A percentile compares a stretch with the other conserved stretches of the same genome.
phyloP scores from a whole-genome alignment of 1,139 yeast species.

The Meyerozyma sp. region DNA sequence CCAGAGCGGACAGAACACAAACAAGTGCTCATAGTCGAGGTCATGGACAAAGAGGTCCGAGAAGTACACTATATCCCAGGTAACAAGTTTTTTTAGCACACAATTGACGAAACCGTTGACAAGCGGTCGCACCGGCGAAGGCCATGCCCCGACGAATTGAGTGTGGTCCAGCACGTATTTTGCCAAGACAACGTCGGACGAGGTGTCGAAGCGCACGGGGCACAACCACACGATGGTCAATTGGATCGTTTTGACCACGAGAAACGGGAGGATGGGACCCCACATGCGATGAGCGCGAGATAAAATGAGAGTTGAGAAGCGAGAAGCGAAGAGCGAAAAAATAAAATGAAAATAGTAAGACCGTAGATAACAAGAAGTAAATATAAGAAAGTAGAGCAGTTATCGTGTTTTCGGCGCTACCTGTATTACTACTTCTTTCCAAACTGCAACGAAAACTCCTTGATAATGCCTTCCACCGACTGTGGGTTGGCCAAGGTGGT shows the following conservation, averaged over 20 bases:
- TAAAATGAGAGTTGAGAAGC: not conserved
- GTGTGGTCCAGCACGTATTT: slow-evolving; percentile 4
- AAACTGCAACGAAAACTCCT: slow-evolving; percentile 43
- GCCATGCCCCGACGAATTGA: slow-evolving; percentile 1
- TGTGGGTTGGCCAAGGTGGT: slow-evolving; percentile 87
- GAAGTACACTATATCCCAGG: slow-evolving; percentile 89
- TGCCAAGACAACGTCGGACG: slow-evolving; percentile 25
- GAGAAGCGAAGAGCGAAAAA: not conserved
- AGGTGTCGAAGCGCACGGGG: slow-evolving; percentile 47
- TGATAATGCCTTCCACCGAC: slow-evolving; percentile 73
- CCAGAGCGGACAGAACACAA: slow-evolving; percentile 85
- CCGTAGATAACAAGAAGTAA: not conserved
- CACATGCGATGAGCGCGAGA: not conserved
- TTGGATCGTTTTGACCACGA: slow-evolving; percentile 29
- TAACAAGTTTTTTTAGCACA: slow-evolving; percentile 46
- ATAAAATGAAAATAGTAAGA: no score
- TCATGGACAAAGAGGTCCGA: slow-evolving; percentile 49
- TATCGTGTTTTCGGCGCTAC: not conserved
- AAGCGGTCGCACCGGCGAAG: not conserved
- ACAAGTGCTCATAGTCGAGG: slow-evolving; percentile 73
- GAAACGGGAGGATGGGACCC: slow-evolving; percentile 16
- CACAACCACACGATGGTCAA: slow-evolving; percentile 29
- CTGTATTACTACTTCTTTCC: slow-evolving; percentile 33
- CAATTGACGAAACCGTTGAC: slow-evolving; percentile 4
- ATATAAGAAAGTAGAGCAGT: not conserved